Conservation (phyloP, 805 yeast species). For the Scheffersomyces amazonensis region DNA sequence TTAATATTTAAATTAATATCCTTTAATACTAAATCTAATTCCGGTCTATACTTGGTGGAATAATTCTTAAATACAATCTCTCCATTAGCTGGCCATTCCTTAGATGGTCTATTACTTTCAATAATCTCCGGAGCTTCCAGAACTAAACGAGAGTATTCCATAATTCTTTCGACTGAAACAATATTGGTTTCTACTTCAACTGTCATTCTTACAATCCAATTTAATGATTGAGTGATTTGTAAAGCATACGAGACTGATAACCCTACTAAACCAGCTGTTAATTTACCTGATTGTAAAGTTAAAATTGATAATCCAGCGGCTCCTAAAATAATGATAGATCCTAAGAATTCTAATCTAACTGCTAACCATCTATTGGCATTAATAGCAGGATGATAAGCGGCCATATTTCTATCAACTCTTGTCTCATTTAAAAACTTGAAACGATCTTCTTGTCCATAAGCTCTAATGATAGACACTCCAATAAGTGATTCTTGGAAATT, state of each 20-base stretch:
- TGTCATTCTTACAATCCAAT: slow-evolving; percentile 98
- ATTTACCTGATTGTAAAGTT: slow-evolving; percentile 61
- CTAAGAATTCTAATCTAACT: slow-evolving; percentile 86
- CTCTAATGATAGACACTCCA: slow-evolving; percentile 75
- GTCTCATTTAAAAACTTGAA: slow-evolving; percentile 63
- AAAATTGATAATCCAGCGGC: slow-evolving; percentile 81
- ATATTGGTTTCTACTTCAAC: slow-evolving; percentile 97
- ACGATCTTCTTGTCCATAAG: slow-evolving; percentile 63
- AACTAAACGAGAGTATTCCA: slow-evolving; percentile 76
- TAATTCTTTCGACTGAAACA: slow-evolving; percentile 92
- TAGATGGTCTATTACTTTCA: slow-evolving; percentile 59
- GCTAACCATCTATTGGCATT: slow-evolving; percentile 98
- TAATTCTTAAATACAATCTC: slow-evolving; percentile 34
- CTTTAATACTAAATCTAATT: slow-evolving; percentile 41
- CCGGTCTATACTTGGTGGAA: slow-evolving; percentile 43
- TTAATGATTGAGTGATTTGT: slow-evolving; percentile 88
- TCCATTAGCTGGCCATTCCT: slow-evolving; percentile 38
- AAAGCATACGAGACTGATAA: slow-evolving; percentile 89
- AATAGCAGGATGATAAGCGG: slow-evolving; percentile 88
- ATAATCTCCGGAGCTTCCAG: slow-evolving; percentile 83
- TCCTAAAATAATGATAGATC: slow-evolving; percentile 82
- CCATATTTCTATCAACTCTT: slow-evolving; percentile 81
- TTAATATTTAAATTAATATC: slow-evolving; percentile 34
- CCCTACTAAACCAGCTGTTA: slow-evolving; percentile 92
- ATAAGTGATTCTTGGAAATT: slow-evolving; percentile 80